Evolutionary conservation across 2,329 filamentous ascomycete species (phyloP).

Genomic region (Periconia sp.): DNA sequence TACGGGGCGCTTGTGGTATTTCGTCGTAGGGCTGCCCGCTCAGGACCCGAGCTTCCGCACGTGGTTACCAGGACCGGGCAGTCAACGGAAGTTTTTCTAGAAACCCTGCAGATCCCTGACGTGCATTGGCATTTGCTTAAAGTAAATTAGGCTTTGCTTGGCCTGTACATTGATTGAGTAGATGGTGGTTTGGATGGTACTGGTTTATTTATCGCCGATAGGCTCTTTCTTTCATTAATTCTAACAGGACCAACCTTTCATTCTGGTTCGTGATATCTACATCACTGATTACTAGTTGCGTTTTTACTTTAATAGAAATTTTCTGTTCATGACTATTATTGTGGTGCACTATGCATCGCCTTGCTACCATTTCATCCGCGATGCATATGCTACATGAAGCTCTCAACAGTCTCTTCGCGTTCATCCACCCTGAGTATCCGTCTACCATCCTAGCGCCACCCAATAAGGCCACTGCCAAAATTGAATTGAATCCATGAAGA

Average conservation of each 20-base stretch:
- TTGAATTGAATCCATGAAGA: constrained; percentile 22
- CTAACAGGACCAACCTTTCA: too few relatives aligned
- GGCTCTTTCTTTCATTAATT: too few relatives aligned
- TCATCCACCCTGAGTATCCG: constrained; percentile 26
- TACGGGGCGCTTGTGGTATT: constrained; percentile 33
- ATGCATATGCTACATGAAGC: constrained; percentile 35
- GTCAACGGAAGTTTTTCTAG: too few relatives aligned
- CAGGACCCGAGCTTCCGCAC: too few relatives aligned
- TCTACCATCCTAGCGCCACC: constrained; percentile 41
- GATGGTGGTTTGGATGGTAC: too few relatives aligned
- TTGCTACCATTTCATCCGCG: constrained; percentile 25
- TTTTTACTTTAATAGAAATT: constrained; percentile 19
- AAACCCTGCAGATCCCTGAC: too few relatives aligned
- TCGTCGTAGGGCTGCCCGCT: constrained; percentile 23
- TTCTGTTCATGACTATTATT: constrained; percentile 32
- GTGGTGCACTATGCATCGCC: constrained; percentile 36
- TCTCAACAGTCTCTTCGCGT: constrained; percentile 28
- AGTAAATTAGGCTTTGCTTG: too few relatives aligned
- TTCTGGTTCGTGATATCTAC: background rate
- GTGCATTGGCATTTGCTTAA: too few relatives aligned
- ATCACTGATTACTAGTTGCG: too few relatives aligned
- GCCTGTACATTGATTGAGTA: too few relatives aligned
- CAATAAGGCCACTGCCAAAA: constrained; percentile 30
- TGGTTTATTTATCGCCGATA: too few relatives aligned
- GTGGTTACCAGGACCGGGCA: too few relatives aligned